Evolutionary conservation across 2,329 filamentous ascomycete genomes (phyloP).

Genomic region (Fusarium sp.): DNA sequence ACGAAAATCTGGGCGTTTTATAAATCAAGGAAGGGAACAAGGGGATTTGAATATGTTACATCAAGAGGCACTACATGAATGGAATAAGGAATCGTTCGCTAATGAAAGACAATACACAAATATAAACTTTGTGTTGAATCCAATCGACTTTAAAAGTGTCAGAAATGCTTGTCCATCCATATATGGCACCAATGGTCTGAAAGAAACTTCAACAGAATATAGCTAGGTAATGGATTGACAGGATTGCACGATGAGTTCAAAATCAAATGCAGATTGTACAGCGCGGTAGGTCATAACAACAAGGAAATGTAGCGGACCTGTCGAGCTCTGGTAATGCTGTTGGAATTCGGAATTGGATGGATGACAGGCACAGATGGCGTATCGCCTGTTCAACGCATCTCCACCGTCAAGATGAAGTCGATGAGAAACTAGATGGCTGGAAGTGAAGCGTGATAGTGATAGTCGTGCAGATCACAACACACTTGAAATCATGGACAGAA

Average conservation of each 20-base stretch:
- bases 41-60: constrained; percentile 7
- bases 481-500: background rate
- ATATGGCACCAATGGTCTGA: background rate
- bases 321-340: background rate
- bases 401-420: background rate
- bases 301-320: background rate
- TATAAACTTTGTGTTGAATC: background rate
- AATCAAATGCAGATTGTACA: background rate
- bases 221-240: background rate
- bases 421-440: background rate
- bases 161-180: background rate
- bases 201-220: background rate
- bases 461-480: background rate
- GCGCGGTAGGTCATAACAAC: background rate
- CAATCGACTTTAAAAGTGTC: background rate
- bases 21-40: constrained; percentile 15
- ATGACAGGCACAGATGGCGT: background rate
- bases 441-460: constrained; percentile 13
- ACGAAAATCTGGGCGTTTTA: constrained; percentile 22
- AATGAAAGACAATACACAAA: background rate
- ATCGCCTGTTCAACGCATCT: background rate
- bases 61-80: background rate
- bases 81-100: constrained; percentile 1
- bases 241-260: background rate
- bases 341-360: background rate